Evolutionary conservation across 2,329 filamentous ascomycete species (phyloP).

Genomic region (Mariannaea elegans): DNA sequence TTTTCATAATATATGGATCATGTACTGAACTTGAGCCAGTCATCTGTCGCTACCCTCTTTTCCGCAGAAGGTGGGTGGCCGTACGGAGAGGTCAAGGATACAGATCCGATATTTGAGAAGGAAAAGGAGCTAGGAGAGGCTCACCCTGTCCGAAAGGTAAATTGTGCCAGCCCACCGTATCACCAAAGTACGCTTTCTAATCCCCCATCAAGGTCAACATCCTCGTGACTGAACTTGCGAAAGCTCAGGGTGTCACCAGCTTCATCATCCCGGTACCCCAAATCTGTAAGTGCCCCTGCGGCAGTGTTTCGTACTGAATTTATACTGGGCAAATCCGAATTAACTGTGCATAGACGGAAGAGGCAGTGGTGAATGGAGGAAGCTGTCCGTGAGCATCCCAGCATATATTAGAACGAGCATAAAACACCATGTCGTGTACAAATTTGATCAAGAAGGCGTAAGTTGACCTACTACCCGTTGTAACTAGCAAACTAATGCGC

Average conservation of each 20-base stretch:
- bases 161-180: no score
- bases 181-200: background rate
- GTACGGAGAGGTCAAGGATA: slow-evolving; percentile 42
- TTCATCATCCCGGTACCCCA: slow-evolving; percentile 41
- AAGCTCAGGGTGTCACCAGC: slow-evolving; percentile 40
- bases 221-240: slow-evolving; percentile 40
- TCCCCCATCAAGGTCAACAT: slow-evolving; percentile 37
- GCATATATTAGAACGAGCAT: slow-evolving; percentile 42
- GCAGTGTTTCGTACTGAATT: background rate
- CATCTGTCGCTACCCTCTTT: slow-evolving; percentile 41
- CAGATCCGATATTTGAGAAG: slow-evolving; percentile 39
- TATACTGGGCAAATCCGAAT: background rate
- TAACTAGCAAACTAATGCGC: slow-evolving; percentile 1
- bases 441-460: slow-evolving; percentile 46
- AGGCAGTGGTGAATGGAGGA: slow-evolving; percentile 44
- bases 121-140: slow-evolving; percentile 40
- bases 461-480: slow-evolving; percentile 13
- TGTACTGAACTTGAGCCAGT: slow-evolving; percentile 23
- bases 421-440: slow-evolving; percentile 40
- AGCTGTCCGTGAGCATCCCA: slow-evolving; percentile 46
- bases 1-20: no score
- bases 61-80: slow-evolving; percentile 44
- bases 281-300: slow-evolving; percentile 38
- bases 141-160: slow-evolving; percentile 42
- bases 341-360: slow-evolving; percentile 42